These are phyloP conservation scores for Sapria himalayana DNA, from an alignment of 345 rosid genomes.

Conservation along the genomic window DNA sequence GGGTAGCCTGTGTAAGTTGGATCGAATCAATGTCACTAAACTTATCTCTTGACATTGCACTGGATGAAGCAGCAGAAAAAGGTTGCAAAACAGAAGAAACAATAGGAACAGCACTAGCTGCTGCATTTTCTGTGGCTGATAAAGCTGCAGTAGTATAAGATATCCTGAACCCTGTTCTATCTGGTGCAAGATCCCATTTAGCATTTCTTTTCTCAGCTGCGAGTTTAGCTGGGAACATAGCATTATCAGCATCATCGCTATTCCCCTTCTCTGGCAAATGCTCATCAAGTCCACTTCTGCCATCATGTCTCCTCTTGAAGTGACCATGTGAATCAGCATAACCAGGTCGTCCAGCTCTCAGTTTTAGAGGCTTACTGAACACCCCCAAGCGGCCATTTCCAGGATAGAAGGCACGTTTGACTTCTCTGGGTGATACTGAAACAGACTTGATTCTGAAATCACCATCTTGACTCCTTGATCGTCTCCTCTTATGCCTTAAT, in stretches of 20 bases:
- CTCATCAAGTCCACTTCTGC: constrained; percentile 69
- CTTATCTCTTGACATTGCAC: constrained; percentile 16
- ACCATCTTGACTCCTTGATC: constrained; percentile 50
- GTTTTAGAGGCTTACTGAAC: constrained; percentile 19
- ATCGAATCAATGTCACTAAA: constrained; percentile 34
- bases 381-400: constrained; percentile 24
- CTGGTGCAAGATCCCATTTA: constrained; percentile 64
- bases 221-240: constrained; percentile 43
- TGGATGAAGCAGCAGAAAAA: constrained; percentile 15
- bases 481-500: constrained; percentile 30
- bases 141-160: constrained; percentile 18
- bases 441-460: constrained; percentile 28
- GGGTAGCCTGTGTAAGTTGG: constrained; percentile 72
- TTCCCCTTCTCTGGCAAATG: constrained; percentile 87
- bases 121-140: constrained; percentile 19
- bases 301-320: constrained; percentile 27
- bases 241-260: constrained; percentile 34
- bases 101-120: constrained; percentile 18
- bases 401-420: constrained; percentile 21
- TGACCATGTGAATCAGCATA: constrained; percentile 32
- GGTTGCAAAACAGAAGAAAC: constrained; percentile 22
- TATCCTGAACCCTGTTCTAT: constrained; percentile 12
- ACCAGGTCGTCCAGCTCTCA: constrained; percentile 28
- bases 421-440: constrained; percentile 31
- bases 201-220: constrained; percentile 56